Evolutionary conservation across 371 early-diverging fungal genomes (phyloP), one percentile per base, ranked within the genome.

Genomic region (Synchytrium microbalum): DNA sequence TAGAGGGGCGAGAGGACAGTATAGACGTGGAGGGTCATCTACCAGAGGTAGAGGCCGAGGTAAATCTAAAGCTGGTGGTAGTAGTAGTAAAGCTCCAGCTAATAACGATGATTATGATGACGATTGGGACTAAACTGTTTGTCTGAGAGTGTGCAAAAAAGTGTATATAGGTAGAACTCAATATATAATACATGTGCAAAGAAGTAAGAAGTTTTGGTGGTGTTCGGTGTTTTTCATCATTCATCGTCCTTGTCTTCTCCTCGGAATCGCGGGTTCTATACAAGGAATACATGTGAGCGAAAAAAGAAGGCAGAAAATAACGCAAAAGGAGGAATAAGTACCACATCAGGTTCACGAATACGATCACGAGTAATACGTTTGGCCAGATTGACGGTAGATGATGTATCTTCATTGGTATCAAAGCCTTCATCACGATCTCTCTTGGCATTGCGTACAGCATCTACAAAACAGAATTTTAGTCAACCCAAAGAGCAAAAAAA

Each of bases 31-130:
- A 0, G n/a, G 59, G 27, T 32, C 24, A 19, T 51, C 56, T 3
- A 54, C 24, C 19, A 61, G 62, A n/a, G 61, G 63, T 38, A 56
- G 55, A 56, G 63, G 63, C 25, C 46, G 63, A 62, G 63, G 63
- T 19, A n/a, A n/a, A n/a, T n/a, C n/a, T n/a, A n/a, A n/a, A n/a
- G n/a, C n/a, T n/a, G n/a, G n/a, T n/a, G n/a, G n/a, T n/a, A n/a
- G n/a, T n/a, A n/a, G n/a, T n/a, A n/a, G n/a, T n/a, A n/a, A n/a
- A n/a, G n/a, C n/a, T n/a, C n/a, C n/a, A n/a, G n/a, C n/a, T n/a
- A n/a, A n/a, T n/a, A n/a, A n/a, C n/a, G n/a, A n/a, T n/a, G n/a
- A n/a, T n/a, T n/a, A n/a, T n/a, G n/a, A n/a, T n/a, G n/a, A n/a
- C n/a, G n/a, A n/a, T n/a, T n/a, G n/a, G n/a, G n/a, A n/a, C n/a